A percentile compares a stretch with the other conserved stretches of the same genome.
These are phyloP conservation scores for Mycena metata DNA, from an alignment of 768 basidiomycete species.

Conservation along the genomic window DNA sequence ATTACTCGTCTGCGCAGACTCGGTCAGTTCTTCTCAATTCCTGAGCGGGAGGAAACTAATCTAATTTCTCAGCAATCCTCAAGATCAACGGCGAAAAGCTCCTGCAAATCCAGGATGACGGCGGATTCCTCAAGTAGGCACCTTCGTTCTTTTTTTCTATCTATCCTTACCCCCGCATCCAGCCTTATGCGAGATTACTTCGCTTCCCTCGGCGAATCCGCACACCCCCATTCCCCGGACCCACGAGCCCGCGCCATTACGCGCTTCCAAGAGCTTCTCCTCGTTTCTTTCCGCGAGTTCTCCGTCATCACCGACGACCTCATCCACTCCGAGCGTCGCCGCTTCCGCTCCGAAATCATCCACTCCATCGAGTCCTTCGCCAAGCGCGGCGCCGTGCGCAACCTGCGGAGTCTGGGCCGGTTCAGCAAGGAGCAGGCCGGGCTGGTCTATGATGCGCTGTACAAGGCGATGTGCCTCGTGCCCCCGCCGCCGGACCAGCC, in stretches of 20 bases:
- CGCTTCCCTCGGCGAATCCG: constrained; percentile 91
- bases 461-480: constrained; percentile 83
- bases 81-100: constrained; percentile 97
- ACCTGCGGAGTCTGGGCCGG: constrained; percentile 81
- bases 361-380: constrained; percentile 95
- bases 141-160: constrained; percentile 37
- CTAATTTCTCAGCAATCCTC: constrained; percentile 76
- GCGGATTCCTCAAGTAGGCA: constrained; percentile 90
- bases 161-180: constrained; percentile 6
- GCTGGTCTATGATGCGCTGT: constrained; percentile 92
- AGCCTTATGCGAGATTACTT: constrained; percentile 98
- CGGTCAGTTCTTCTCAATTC: constrained; percentile 56
- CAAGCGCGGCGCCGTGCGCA: constrained; percentile 91
- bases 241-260: constrained; percentile 94
- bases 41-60: constrained; percentile 12
- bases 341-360: constrained; percentile 90
- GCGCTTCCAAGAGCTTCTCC: constrained; percentile 95
- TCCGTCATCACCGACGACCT: constrained; percentile 96
- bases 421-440: constrained; percentile 92
- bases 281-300: constrained; percentile 98
- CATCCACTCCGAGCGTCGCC: constrained; percentile 86
- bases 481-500: constrained; percentile 72
- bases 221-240: constrained; percentile 90
- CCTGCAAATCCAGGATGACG: constrained; percentile 95
- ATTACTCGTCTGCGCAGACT: constrained; percentile 43